These are phyloP conservation scores for Pyrenophora tritici-repentis DNA, from an alignment of 2,329 filamentous ascomycete species.

Conservation along the genomic window DNA sequence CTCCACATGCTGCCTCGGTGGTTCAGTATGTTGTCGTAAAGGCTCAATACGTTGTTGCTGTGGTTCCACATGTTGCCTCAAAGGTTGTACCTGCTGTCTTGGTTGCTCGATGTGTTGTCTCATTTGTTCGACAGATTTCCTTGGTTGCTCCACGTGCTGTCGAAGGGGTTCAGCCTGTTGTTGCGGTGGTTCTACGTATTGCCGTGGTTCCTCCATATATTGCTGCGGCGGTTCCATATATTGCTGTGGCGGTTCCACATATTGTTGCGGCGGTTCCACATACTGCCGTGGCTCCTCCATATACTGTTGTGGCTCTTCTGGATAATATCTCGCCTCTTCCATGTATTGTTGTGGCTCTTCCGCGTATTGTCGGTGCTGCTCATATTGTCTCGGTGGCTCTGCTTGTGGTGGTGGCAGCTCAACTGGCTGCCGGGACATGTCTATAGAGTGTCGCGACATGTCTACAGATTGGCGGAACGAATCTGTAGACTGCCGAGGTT, in stretches of 20 bases:
- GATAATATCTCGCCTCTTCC: slow-evolving; percentile 2
- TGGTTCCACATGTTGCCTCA: slow-evolving; percentile 7
- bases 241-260: not conserved
- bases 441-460: slow-evolving; percentile 3
- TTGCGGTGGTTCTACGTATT: slow-evolving; percentile 4
- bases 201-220: slow-evolving; percentile 1
- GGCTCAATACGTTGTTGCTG: slow-evolving; percentile 7
- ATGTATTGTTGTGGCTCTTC: not conserved
- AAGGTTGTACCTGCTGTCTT: slow-evolving; percentile 6
- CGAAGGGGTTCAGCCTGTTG: slow-evolving; percentile 2
- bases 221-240: slow-evolving; percentile 3
- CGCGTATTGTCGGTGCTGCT: not conserved
- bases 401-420: slow-evolving; percentile 3
- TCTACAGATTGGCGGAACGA: slow-evolving; percentile 5
- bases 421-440: slow-evolving; percentile 1
- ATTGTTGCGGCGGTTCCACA: not conserved
- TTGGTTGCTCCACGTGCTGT: slow-evolving; percentile 7
- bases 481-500: not conserved
- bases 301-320: not conserved
- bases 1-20: slow-evolving; percentile 4
- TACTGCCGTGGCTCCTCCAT: not conserved
- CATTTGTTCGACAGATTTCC: too few species aligned
- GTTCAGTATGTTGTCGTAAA: slow-evolving; percentile 5
- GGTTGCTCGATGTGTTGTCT: slow-evolving; percentile 8
- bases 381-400: slow-evolving; percentile 1